Evolutionary conservation across 2,329 filamentous ascomycete species (phyloP), one percentile per base, ranked within the genome.

Genomic region (Dactylella cylindrospora): DNA sequence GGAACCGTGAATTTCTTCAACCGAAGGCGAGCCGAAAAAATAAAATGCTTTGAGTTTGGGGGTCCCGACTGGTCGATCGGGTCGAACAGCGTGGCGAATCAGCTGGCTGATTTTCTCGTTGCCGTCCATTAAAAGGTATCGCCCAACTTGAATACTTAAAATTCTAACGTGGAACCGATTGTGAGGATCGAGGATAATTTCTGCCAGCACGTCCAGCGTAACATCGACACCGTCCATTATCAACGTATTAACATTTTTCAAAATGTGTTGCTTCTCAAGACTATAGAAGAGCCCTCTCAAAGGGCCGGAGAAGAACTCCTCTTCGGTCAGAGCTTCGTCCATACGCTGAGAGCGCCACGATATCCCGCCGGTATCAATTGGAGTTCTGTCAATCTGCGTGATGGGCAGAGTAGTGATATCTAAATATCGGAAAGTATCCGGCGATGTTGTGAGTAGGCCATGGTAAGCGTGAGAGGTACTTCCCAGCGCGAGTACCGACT

Each of bases 271-370:
- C 13, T 44, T 50, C 2, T 39, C 43, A 5, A 60, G 40, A 12
- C 20, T 19, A 47, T 60, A 52, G 12, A 60, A 60, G 13, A 60
- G 41, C 13, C 54, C 46, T 15, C 32, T 39, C 1, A 46, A n/a
- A 8, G 54, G 54, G 8, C 54, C 46, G 7, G 45, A 51, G 22
- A 31, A 52, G 46, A 60, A 52, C 13, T 52, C 46, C 23, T 60
- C 46, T 23, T 52, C 46, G 8, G 46, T 47, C 8, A 52, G 40
- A 12, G 46, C 32, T 36, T 60, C 54, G 17, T 60, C 54, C 46
- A 52, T 52, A 6, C 45, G 33, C 20, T 60, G 31, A 8, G 53
- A 29, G 38, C 53, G 45, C 53, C 53, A 60, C 32, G 39, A 50
- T 43, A 60, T 45, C 3, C 53, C 53, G 31, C 54, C 46, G 19